Percentiles rank a stretch among this genome's conserved stretches.
Conservation (phyloP, 139 green algal genomes). For the Chlorella sp. region DNA sequence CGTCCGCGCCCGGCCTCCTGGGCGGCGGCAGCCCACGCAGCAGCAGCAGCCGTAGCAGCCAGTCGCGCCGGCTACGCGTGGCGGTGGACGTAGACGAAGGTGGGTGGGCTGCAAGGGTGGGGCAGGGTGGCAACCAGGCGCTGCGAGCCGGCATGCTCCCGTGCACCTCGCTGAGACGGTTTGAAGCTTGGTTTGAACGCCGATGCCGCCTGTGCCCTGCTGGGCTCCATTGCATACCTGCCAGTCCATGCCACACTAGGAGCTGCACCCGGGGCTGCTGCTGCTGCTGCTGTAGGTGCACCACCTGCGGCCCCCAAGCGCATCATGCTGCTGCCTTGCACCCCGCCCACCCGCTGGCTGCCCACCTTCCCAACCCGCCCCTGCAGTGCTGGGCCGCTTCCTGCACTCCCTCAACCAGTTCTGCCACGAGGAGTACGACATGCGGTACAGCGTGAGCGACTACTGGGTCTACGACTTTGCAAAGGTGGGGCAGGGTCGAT, state of each 20-base stretch:
- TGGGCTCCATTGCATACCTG: too few relatives aligned
- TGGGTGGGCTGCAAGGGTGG: conserved; percentile 25
- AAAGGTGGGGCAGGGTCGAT: conserved; percentile 80
- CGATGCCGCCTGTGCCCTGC: too few relatives aligned
- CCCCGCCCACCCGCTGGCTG: too few relatives aligned
- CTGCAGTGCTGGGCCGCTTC: conserved; percentile 89
- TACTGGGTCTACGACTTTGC: conserved; percentile 95
- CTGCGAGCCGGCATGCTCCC: too few relatives aligned
- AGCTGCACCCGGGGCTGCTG: too few relatives aligned
- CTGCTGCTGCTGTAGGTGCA: too few relatives aligned
- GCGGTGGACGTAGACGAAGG: conserved; percentile 91
- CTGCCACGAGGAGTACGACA: conserved; percentile 79
- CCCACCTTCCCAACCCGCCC: too few relatives aligned
- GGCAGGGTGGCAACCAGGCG: too few relatives aligned
- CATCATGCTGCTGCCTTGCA: not conserved
- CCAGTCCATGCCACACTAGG: too few relatives aligned
- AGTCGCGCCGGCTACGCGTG: conserved; percentile 38
- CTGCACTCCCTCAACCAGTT: conserved; percentile 86
- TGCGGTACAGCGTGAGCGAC: conserved; percentile 78
- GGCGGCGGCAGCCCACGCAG: not conserved
- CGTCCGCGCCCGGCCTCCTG: not conserved
- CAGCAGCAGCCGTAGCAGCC: conserved; percentile 8
- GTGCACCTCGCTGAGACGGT: too few relatives aligned
- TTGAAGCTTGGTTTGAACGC: too few relatives aligned
- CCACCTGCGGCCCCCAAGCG: too few relatives aligned